Evolutionary conservation across 2,329 filamentous ascomycete genomes (phyloP).

Genomic region (Emmonsia crescens): DNA sequence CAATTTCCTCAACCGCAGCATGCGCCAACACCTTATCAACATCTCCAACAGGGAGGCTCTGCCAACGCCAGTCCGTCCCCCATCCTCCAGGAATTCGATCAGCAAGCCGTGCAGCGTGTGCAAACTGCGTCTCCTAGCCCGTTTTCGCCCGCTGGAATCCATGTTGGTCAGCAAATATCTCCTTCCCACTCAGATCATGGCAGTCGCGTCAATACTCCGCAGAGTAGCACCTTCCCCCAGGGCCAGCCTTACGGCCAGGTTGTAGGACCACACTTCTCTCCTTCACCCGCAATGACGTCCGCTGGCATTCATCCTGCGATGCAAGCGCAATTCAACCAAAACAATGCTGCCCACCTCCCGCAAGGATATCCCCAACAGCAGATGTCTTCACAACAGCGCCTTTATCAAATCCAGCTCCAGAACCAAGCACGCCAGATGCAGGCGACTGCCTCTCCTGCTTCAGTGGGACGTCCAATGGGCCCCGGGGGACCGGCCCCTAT

Average conservation of each 20-base stretch:
- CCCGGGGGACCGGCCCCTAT: constrained; percentile 17
- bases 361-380: constrained; percentile 41
- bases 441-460: constrained; percentile 29
- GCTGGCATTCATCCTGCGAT: constrained; percentile 31
- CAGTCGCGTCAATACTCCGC: constrained; percentile 55
- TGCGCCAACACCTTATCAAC: constrained; percentile 63
- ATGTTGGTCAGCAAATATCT: constrained; percentile 61
- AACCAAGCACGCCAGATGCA: constrained; percentile 58
- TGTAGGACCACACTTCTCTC: constrained; percentile 34
- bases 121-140: constrained; percentile 87
- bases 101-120: constrained; percentile 64
- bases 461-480: constrained; percentile 22
- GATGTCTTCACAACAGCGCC: constrained; percentile 56
- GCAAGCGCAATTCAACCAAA: constrained; percentile 38
- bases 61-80: constrained; percentile 84
- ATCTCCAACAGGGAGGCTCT: constrained; percentile 70
- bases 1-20: constrained; percentile 47
- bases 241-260: constrained; percentile 30
- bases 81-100: constrained; percentile 64
- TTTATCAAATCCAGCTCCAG: constrained; percentile 77
- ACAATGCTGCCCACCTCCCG: constrained; percentile 28
- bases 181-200: constrained; percentile 65
- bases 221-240: constrained; percentile 59
- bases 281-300: constrained; percentile 29
- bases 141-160: constrained; percentile 66